phyloP scores from a whole-genome alignment of 2,329 filamentous ascomycete genomes.

The Acrodontium crateriforme region DNA sequence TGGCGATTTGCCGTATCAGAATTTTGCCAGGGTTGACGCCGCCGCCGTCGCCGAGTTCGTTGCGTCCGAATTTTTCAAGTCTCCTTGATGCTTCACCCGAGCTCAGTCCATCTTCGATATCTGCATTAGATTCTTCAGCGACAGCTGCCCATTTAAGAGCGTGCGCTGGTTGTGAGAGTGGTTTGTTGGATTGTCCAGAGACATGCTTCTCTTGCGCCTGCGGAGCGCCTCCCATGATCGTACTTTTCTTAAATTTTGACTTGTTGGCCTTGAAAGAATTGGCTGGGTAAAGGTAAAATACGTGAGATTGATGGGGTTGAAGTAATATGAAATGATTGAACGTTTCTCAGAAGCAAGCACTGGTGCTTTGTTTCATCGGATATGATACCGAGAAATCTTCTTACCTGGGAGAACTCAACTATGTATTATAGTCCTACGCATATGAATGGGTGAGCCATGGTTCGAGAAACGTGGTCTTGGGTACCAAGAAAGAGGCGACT shows the following conservation, averaged over 20 bases:
- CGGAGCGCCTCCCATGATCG: constrained; percentile 8
- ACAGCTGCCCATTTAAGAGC: constrained; percentile 41
- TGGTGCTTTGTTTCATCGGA: too few relatives aligned
- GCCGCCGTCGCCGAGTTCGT: constrained; percentile 56
- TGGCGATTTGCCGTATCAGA: constrained; percentile 56
- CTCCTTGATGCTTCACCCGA: constrained; percentile 45
- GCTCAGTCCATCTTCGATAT: constrained; percentile 53
- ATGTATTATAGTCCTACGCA: not conserved
- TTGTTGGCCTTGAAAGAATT: not conserved
- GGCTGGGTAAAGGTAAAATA: not conserved
- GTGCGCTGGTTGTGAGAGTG: constrained; percentile 50
- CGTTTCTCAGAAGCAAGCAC: constrained; percentile 1
- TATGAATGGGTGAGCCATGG: not conserved
- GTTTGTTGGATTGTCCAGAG: constrained; percentile 29
- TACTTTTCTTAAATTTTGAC: not conserved
- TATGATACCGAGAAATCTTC: not conserved
- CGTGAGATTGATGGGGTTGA: not conserved
- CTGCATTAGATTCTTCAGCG: constrained; percentile 44
- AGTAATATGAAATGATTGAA: not conserved
- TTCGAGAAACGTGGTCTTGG: constrained; percentile 1
- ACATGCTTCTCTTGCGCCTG: constrained; percentile 12
- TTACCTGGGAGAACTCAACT: not conserved
- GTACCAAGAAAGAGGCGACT: not conserved
- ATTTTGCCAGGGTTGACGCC: constrained; percentile 60
- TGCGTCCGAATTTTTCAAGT: constrained; percentile 47